These are phyloP conservation scores for Saturnispora bothae DNA, from an alignment of 805 yeast genomes.

Conservation along the genomic window DNA sequence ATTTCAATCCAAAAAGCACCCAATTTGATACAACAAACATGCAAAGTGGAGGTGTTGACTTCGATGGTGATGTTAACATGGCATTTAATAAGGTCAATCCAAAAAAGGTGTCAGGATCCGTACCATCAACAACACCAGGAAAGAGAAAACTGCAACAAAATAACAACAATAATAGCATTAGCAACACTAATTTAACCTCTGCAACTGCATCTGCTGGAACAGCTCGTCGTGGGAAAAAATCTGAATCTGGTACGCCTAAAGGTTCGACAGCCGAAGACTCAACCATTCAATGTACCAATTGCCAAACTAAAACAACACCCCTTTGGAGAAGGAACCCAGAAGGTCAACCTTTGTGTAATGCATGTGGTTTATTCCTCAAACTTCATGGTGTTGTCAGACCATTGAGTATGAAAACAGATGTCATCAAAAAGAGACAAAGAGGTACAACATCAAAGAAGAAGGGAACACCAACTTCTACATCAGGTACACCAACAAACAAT, in stretches of 20 bases:
- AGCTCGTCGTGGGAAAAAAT: neutral
- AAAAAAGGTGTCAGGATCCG: neutral
- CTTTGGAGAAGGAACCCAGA: constrained; percentile 90
- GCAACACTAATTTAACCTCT: neutral
- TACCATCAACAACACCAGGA: neutral
- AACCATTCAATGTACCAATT: constrained; percentile 57
- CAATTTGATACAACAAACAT: constrained; percentile 9
- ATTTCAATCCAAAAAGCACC: constrained; percentile 1
- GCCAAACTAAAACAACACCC: constrained; percentile 89
- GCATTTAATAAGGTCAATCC: constrained; percentile 13
- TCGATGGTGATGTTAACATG: constrained; percentile 24
- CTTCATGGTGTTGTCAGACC: constrained; percentile 95
- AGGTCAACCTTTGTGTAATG: constrained; percentile 90
- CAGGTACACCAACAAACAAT: constrained; percentile 38
- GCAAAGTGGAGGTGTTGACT: constrained; percentile 14
- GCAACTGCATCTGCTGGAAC: neutral
- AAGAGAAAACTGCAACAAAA: neutral
- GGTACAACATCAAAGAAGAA: constrained; percentile 24
- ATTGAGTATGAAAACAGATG: constrained; percentile 52
- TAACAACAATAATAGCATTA: too few species aligned
- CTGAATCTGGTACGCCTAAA: constrained; percentile 6
- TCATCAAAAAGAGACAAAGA: constrained; percentile 79
- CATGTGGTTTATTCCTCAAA: constrained; percentile 88
- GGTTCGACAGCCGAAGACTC: constrained; percentile 5
- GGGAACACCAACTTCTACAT: constrained; percentile 31